Evolutionary conservation across 768 basidiomycete genomes (phyloP).

Genomic region (Macrolepiota fuliginosa): DNA sequence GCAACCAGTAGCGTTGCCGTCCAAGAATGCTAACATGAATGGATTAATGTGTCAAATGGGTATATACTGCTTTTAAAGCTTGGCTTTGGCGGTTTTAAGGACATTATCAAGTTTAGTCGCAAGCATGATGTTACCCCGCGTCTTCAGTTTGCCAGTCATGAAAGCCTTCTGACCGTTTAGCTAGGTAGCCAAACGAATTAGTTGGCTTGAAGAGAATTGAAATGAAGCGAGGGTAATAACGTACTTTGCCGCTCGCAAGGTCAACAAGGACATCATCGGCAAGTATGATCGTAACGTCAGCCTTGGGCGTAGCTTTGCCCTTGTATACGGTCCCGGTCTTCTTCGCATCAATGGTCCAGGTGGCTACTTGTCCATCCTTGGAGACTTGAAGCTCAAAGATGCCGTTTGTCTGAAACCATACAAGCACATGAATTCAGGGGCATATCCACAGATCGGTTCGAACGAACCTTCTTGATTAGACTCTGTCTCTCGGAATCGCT

Average conservation of each 20-base stretch:
- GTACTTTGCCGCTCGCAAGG: slow-evolving; percentile 71
- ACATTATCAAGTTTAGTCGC: slow-evolving; percentile 87
- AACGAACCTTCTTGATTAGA: slow-evolving; percentile 71
- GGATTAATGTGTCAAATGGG: slow-evolving; percentile 2
- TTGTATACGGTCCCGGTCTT: slow-evolving; percentile 75
- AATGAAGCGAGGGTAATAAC: slow-evolving; percentile 12
- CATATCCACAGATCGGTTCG: background rate
- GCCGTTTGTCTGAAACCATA: slow-evolving; percentile 68
- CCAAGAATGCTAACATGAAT: slow-evolving; percentile 2
- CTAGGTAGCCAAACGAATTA: slow-evolving; percentile 30
- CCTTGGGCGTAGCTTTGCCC: slow-evolving; percentile 68
- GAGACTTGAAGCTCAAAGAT: slow-evolving; percentile 84
- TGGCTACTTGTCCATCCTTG: slow-evolving; percentile 64
- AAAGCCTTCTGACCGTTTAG: slow-evolving; percentile 93
- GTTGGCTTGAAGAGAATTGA: background rate
- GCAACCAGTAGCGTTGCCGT: background rate
- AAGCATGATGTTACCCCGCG: slow-evolving; percentile 90
- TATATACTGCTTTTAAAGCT: slow-evolving; percentile 31
- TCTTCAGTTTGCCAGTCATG: slow-evolving; percentile 94
- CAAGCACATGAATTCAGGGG: background rate
- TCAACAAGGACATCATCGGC: slow-evolving; percentile 73
- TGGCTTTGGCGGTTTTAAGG: slow-evolving; percentile 55
- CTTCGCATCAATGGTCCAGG: slow-evolving; percentile 95
- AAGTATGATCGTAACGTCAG: slow-evolving; percentile 81
- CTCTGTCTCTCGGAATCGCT: slow-evolving; percentile 61